These are phyloP conservation scores for Gamarada debralockiae DNA, from an alignment of 495 filamentous ascomycete genomes.

Conservation along the genomic window DNA sequence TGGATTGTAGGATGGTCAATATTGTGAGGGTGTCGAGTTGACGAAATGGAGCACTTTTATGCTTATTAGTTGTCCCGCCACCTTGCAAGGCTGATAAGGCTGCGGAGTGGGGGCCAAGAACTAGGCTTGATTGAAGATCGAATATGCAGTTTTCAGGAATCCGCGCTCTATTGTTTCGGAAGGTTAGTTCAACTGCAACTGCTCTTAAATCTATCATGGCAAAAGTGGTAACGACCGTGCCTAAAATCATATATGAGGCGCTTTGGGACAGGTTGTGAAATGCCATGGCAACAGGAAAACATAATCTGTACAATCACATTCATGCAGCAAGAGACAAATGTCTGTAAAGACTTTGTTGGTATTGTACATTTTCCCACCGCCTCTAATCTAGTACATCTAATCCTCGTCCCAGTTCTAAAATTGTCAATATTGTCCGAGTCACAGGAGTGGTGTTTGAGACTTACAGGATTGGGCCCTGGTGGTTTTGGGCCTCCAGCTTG, in stretches of 20 bases:
- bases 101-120: neutral
- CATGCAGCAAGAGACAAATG: neutral
- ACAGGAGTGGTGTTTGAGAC: slow-evolving; percentile 5
- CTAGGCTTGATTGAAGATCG: too few species aligned
- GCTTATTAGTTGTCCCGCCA: neutral
- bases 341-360: slow-evolving; percentile 1
- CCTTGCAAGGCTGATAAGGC: slow-evolving; percentile 1
- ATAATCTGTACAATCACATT: neutral
- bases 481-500: slow-evolving; percentile 98
- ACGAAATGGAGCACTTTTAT: too few species aligned
- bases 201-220: too few species aligned
- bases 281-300: too few species aligned
- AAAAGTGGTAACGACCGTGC: too few species aligned
- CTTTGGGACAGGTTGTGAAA: too few species aligned
- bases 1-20: too few species aligned
- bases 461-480: slow-evolving; percentile 76
- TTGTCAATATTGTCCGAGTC: slow-evolving; percentile 21
- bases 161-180: too few species aligned
- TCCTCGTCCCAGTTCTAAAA: slow-evolving; percentile 92
- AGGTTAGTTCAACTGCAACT: too few species aligned
- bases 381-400: slow-evolving; percentile 37
- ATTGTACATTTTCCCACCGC: slow-evolving; percentile 17
- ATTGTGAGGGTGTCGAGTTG: too few species aligned
- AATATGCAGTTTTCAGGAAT: too few species aligned
- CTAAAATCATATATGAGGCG: too few species aligned